A percentile compares a stretch with the other conserved stretches of the same genome.
phyloP scores from a whole-genome alignment of 495 filamentous ascomycete genomes.

The Aspergillus diversus region DNA sequence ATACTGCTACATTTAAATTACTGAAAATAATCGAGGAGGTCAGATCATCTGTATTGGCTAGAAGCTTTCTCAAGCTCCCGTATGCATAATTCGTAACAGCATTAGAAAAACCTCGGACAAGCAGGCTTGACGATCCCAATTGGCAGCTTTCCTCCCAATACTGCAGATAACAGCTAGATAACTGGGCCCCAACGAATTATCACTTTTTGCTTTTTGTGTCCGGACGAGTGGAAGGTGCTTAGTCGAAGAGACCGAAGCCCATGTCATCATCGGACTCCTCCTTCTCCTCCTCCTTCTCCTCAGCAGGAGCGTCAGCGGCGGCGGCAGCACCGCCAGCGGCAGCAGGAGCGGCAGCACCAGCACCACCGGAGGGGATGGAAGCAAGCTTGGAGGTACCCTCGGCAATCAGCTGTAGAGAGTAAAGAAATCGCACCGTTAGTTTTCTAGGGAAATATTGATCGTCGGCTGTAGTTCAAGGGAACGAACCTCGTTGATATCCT shows the following conservation, averaged over 20 bases:
- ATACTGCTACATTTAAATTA: background rate
- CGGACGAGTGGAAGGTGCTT: constrained; percentile 34
- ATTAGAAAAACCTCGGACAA: constrained; percentile 44
- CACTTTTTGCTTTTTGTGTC: constrained; percentile 32
- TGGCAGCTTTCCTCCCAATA: constrained; percentile 36
- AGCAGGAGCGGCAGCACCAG: constrained; percentile 66
- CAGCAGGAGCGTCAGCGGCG: constrained; percentile 68
- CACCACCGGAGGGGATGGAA: constrained; percentile 93
- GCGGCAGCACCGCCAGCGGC: constrained; percentile 66
- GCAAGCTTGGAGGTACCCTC: constrained; percentile 93
- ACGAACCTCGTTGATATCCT: constrained; percentile 92
- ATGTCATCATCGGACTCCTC: constrained; percentile 99
- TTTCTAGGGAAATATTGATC: background rate
- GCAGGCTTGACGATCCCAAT: constrained; percentile 38
- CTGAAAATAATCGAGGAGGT: constrained; percentile 30
- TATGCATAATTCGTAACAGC: constrained; percentile 48
- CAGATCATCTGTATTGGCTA: constrained; percentile 51
- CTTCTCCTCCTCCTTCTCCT: constrained; percentile 74
- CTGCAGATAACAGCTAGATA: constrained; percentile 41
- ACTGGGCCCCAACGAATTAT: constrained; percentile 39
- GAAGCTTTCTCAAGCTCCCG: constrained; percentile 43
- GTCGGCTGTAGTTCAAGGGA: background rate
- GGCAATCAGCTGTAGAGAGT: constrained; percentile 75
- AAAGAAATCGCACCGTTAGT: constrained; percentile 26
- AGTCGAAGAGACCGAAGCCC: constrained; percentile 99